Percentiles rank a stretch among this genome's conserved stretches.
Conservation (phyloP, 495 filamentous ascomycete species). For the Tuber umbilicatum region DNA sequence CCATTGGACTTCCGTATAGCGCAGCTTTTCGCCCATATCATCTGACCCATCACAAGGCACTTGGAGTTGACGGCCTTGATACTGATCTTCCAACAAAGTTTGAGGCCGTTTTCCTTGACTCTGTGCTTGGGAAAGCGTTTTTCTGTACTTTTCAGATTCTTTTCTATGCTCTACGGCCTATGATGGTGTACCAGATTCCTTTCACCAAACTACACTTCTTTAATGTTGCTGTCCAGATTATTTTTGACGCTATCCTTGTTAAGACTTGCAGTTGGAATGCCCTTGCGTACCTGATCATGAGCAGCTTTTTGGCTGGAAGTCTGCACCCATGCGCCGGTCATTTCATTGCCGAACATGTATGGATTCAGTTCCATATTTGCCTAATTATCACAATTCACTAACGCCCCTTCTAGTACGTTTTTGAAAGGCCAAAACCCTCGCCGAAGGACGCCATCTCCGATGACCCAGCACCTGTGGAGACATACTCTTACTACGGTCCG, state of each 20-base stretch:
- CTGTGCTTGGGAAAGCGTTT: constrained; percentile 94
- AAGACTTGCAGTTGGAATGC: constrained; percentile 52
- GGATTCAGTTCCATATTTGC: constrained; percentile 1
- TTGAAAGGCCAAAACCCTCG: constrained; percentile 53
- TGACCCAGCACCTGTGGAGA: constrained; percentile 70
- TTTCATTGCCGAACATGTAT: constrained; percentile 90
- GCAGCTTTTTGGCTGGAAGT: constrained; percentile 85
- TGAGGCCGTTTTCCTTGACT: constrained; percentile 90
- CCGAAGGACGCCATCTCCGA: constrained; percentile 45
- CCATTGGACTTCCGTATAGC: constrained; percentile 92
- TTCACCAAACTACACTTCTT: constrained; percentile 76
- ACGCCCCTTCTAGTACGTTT: constrained; percentile 60
- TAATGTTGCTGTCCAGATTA: constrained; percentile 69
- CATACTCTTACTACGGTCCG: constrained; percentile 91
- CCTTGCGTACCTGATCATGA: constrained; percentile 72
- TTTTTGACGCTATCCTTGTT: constrained; percentile 69
- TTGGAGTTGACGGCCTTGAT: constrained; percentile 93
- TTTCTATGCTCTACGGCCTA: constrained; percentile 98
- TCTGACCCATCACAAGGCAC: constrained; percentile 97
- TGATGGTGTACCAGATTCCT: constrained; percentile 85
- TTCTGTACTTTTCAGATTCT: constrained; percentile 99
- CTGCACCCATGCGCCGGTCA: constrained; percentile 94
- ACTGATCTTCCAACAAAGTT: constrained; percentile 89
- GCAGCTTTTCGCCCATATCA: constrained; percentile 98
- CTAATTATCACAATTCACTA: neutral